Conservation (phyloP, 2,329 filamentous ascomycete genomes). For the Hawksworthiomyces lignivorus region DNA sequence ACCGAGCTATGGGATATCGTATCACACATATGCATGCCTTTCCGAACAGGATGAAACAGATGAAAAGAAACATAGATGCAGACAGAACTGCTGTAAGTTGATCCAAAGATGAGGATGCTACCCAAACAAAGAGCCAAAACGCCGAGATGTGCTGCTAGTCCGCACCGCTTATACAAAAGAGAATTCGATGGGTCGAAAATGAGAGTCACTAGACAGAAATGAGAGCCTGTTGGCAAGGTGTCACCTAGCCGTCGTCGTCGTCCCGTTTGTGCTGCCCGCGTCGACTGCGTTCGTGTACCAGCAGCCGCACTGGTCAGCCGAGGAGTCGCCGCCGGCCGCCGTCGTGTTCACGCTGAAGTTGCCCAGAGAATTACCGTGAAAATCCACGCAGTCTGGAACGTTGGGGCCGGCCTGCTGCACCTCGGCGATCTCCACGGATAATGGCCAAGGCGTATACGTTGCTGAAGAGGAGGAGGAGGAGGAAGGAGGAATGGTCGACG, state of each 20-base stretch:
- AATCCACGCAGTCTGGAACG: conserved; percentile 46
- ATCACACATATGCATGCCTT: no score
- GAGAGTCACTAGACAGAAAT: no score
- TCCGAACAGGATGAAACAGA: no score
- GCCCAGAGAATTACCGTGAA: conserved; percentile 27
- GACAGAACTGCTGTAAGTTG: no score
- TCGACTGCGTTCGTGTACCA: conserved; percentile 25
- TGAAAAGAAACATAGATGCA: no score
- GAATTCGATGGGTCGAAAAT: no score
- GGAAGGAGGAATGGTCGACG: conserved; percentile 2
- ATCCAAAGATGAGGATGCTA: no score
- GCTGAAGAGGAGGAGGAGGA: conserved; percentile 12
- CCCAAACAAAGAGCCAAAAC: no score
- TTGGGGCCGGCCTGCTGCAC: conserved; percentile 37
- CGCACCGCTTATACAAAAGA: no score
- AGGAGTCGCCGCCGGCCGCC: conserved; percentile 9
- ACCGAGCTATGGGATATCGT: no score
- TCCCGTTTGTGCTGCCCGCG: neutral
- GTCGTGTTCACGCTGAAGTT: conserved; percentile 21
- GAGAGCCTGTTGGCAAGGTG: no score
- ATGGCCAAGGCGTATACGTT: conserved; percentile 45
- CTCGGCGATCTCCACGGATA: conserved; percentile 48
- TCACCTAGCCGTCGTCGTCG: neutral
- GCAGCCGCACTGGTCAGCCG: conserved; percentile 29
- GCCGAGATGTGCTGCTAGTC: no score